A percentile compares a stretch with the other conserved stretches of the same genome.
These are phyloP conservation scores for Trichophyton rubrum DNA, from an alignment of 2,329 filamentous ascomycete genomes.

Conservation along the genomic window DNA sequence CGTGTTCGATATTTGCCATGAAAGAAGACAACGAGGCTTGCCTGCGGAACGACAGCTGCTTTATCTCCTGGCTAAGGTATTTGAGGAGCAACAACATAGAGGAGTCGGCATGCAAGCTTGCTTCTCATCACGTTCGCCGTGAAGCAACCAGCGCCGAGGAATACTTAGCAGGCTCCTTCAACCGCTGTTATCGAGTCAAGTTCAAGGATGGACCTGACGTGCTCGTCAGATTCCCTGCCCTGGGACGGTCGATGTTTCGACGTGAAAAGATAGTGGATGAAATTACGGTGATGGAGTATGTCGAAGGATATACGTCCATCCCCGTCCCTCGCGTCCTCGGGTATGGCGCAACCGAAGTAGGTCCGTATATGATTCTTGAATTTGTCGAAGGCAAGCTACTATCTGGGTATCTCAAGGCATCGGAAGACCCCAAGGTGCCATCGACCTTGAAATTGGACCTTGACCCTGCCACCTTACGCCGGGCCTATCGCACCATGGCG, in stretches of 20 bases:
- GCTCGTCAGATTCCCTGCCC: slow-evolving; percentile 13
- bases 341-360: slow-evolving; percentile 14
- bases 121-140: slow-evolving; percentile 5
- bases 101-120: slow-evolving; percentile 3
- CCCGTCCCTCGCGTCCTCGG: slow-evolving; percentile 18
- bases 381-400: slow-evolving; percentile 19
- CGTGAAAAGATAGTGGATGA: slow-evolving; percentile 13
- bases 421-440: slow-evolving; percentile 6
- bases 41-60: slow-evolving; percentile 6
- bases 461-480: slow-evolving; percentile 6
- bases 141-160: not conserved
- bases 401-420: slow-evolving; percentile 17
- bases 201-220: slow-evolving; percentile 12
- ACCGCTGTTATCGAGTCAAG: slow-evolving; percentile 14
- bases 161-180: slow-evolving; percentile 11
- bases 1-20: slow-evolving; percentile 7
- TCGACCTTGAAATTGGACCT: slow-evolving; percentile 10
- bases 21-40: slow-evolving; percentile 4
- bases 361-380: slow-evolving; percentile 20
- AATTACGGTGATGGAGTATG: slow-evolving; percentile 13
- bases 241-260: slow-evolving; percentile 11
- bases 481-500: slow-evolving; percentile 15
- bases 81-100: slow-evolving; percentile 3
- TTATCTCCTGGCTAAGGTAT: slow-evolving; percentile 5
- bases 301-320: slow-evolving; percentile 17